Percentiles rank a stretch among this genome's conserved stretches.
These are phyloP conservation scores for Colletotrichum abscissum DNA, from an alignment of 2,329 filamentous ascomycete genomes.

Conservation along the genomic window DNA sequence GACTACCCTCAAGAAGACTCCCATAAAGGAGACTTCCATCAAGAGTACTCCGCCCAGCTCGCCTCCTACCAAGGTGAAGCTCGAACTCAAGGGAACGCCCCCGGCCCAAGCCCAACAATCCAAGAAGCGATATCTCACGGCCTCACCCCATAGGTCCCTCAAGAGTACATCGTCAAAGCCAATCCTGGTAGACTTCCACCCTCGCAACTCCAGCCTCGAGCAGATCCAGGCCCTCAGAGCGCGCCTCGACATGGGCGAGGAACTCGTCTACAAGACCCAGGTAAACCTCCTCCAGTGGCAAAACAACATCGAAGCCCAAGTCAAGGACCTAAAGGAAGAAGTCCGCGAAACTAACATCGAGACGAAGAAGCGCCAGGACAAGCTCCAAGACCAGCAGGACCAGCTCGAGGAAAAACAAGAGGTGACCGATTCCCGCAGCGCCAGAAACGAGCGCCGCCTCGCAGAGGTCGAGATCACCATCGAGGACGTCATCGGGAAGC, in stretches of 20 bases:
- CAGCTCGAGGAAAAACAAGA: slow-evolving; percentile 13
- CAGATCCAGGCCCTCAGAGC: background rate
- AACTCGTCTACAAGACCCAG: background rate
- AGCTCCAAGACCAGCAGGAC: slow-evolving; percentile 1
- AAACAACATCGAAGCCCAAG: background rate
- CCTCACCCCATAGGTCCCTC: background rate
- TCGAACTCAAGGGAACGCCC: background rate
- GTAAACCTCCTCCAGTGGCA: background rate
- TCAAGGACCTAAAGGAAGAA: background rate
- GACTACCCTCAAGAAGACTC: background rate
- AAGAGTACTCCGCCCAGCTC: background rate
- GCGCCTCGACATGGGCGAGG: background rate
- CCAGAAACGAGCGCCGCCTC: slow-evolving; percentile 8
- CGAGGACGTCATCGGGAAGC: background rate
- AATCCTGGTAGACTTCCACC: background rate
- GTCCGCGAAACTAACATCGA: background rate
- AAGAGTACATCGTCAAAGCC: background rate
- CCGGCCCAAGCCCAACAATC: background rate
- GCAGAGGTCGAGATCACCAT: background rate
- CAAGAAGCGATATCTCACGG: background rate
- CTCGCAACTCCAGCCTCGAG: background rate
- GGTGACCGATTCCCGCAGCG: slow-evolving; percentile 6
- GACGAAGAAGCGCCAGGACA: background rate
- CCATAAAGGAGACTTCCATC: background rate
- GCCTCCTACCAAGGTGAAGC: background rate